phyloP scores from a whole-genome alignment of 2,329 filamentous ascomycete species.

The Aspergillus sp. region DNA sequence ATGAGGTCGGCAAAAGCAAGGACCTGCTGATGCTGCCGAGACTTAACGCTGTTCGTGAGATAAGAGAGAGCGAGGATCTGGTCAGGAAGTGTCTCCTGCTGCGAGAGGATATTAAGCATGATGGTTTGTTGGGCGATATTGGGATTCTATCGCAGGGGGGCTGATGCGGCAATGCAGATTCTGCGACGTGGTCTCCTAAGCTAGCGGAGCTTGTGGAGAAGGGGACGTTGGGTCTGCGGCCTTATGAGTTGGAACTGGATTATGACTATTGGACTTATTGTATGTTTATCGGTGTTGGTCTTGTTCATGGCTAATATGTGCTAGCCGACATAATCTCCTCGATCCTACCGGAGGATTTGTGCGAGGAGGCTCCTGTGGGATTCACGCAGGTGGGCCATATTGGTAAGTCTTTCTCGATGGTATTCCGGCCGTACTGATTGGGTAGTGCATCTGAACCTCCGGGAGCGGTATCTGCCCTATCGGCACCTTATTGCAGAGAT shows the following conservation, averaged over 20 bases:
- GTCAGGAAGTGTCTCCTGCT: constrained; percentile 32
- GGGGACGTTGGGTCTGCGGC: constrained; percentile 60
- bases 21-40: constrained; percentile 59
- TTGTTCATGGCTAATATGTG: neutral
- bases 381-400: constrained; percentile 88
- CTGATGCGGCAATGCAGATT: constrained; percentile 46
- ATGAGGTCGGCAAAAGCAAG: constrained; percentile 53
- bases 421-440: constrained; percentile 7
- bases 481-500: constrained; percentile 78
- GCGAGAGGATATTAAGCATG: constrained; percentile 26
- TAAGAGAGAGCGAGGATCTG: constrained; percentile 47
- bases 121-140: constrained; percentile 36
- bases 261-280: constrained; percentile 83
- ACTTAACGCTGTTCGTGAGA: constrained; percentile 49
- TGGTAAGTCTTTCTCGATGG: constrained; percentile 39
- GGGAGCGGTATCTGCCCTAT: constrained; percentile 72
- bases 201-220: constrained; percentile 59
- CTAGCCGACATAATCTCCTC: constrained; percentile 74
- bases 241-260: constrained; percentile 64
- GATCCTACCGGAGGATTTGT: constrained; percentile 68
- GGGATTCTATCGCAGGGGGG: too few relatives aligned
- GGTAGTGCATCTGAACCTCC: constrained; percentile 78
- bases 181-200: constrained; percentile 65
- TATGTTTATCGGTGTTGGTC: too few relatives aligned
- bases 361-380: constrained; percentile 72